phyloP scores from a whole-genome alignment of 768 basidiomycete species.

The Tricholoma sp. region DNA sequence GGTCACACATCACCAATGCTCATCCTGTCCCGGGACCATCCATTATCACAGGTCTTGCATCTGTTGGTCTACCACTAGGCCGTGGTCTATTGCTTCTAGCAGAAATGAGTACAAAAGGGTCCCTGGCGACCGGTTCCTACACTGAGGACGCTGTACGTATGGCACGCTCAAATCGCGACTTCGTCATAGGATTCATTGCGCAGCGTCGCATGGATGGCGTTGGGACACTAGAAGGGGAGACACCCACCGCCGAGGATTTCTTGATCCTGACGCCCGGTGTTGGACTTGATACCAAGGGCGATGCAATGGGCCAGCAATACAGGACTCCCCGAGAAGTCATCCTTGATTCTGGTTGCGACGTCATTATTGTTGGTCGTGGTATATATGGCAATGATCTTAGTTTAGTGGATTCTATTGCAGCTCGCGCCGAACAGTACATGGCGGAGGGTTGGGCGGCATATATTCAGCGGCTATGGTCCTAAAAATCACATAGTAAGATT shows the following conservation, averaged over 20 bases:
- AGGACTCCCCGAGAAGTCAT: slow-evolving; percentile 85
- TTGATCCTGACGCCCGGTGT: slow-evolving; percentile 92
- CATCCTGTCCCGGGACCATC: slow-evolving; percentile 96
- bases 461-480: slow-evolving; percentile 39
- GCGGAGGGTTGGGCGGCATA: slow-evolving; percentile 92
- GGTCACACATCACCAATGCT: slow-evolving; percentile 97
- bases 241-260: slow-evolving; percentile 63
- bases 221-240: slow-evolving; percentile 31
- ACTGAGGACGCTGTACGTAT: slow-evolving; percentile 82
- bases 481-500: neutral
- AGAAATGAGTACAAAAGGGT: slow-evolving; percentile 93
- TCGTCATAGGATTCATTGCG: slow-evolving; percentile 96
- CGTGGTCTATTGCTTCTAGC: slow-evolving; percentile 89
- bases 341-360: slow-evolving; percentile 77
- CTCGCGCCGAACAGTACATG: slow-evolving; percentile 81
- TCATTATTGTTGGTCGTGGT: slow-evolving; percentile 96
- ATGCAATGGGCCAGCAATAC: slow-evolving; percentile 93
- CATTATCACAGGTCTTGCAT: slow-evolving; percentile 83
- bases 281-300: slow-evolving; percentile 72
- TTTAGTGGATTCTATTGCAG: slow-evolving; percentile 40
- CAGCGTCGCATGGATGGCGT: slow-evolving; percentile 77
- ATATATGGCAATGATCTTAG: slow-evolving; percentile 68
- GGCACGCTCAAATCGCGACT: slow-evolving; percentile 76
- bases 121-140: slow-evolving; percentile 79
- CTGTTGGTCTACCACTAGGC: slow-evolving; percentile 78